phyloP scores from a whole-genome alignment of 352 stramenopile species.

The Phytophthora chlamydospora region DNA sequence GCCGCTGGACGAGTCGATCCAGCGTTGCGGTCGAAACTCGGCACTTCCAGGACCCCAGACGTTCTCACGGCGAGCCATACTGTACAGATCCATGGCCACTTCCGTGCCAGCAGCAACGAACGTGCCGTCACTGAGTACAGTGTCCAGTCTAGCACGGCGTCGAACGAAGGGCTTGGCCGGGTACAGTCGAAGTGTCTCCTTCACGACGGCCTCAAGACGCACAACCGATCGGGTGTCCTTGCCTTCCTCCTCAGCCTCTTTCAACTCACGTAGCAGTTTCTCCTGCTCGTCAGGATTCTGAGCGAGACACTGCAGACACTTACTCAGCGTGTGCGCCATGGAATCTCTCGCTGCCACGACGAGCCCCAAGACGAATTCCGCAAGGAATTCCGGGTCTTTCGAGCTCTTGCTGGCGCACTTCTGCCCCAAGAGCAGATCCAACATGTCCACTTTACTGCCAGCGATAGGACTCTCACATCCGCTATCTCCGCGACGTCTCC shows the following conservation, averaged over 20 bases:
- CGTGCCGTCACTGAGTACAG: constrained; percentile 61
- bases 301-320: constrained; percentile 66
- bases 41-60: constrained; percentile 54
- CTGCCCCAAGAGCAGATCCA: constrained; percentile 26
- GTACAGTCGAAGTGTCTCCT: constrained; percentile 66
- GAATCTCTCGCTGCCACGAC: constrained; percentile 74
- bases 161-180: constrained; percentile 38
- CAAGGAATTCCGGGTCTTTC: constrained; percentile 36
- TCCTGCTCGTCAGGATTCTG: constrained; percentile 57
- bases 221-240: constrained; percentile 27
- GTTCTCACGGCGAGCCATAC: constrained; percentile 43
- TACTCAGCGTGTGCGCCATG: constrained; percentile 61
- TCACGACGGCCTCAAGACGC: constrained; percentile 60
- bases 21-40: constrained; percentile 65
- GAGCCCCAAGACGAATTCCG: constrained; percentile 74
- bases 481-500: constrained; percentile 2
- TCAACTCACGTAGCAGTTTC: constrained; percentile 35
- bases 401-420: constrained; percentile 25
- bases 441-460: constrained; percentile 24
- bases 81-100: constrained; percentile 58
- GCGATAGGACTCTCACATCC: constrained; percentile 9
- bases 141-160: constrained; percentile 52
- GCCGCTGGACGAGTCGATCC: constrained; percentile 43
- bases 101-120: constrained; percentile 48
- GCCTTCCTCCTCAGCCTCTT: constrained; percentile 8